Conservation (phyloP, 2,329 filamentous ascomycete genomes). For the Cercospora sesami region DNA sequence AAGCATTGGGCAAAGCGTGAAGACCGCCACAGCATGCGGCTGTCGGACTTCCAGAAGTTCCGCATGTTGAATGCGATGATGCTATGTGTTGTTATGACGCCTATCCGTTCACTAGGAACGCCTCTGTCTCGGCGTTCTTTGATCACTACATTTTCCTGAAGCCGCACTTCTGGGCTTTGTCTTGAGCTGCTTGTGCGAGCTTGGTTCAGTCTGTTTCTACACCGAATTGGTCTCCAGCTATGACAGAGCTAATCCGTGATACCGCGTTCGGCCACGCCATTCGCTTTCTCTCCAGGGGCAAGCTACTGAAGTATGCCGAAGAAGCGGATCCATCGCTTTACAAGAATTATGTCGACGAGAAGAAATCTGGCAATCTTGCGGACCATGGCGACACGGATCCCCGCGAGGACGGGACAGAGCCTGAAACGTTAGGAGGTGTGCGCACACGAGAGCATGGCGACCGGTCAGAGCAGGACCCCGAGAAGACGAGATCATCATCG, state of each 20-base stretch:
- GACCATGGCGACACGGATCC: constrained; percentile 46
- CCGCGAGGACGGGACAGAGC: constrained; percentile 38
- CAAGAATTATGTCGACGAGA: constrained; percentile 51
- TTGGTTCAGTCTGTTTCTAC: neutral
- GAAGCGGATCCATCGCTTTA: constrained; percentile 52
- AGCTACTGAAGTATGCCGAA: constrained; percentile 50
- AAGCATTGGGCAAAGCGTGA: neutral
- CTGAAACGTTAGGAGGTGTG: constrained; percentile 30
- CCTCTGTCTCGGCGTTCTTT: neutral
- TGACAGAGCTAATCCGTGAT: constrained; percentile 46
- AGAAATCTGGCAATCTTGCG: constrained; percentile 53
- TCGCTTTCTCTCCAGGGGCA: constrained; percentile 46
- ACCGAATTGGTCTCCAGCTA: constrained; percentile 10
- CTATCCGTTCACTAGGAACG: neutral
- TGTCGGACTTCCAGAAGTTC: neutral
- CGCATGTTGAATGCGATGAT: neutral
- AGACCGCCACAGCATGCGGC: neutral
- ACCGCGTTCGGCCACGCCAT: constrained; percentile 50
- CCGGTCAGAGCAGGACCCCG: neutral
- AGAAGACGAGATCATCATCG: constrained; percentile 10
- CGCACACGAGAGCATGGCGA: constrained; percentile 31
- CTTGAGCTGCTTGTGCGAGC: neutral
- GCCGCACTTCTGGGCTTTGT: neutral
- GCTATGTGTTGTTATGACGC: neutral
- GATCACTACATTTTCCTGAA: neutral